Evolutionary conservation across 495 filamentous ascomycete species (phyloP).

Genomic region (Penicillium mononematosum): DNA sequence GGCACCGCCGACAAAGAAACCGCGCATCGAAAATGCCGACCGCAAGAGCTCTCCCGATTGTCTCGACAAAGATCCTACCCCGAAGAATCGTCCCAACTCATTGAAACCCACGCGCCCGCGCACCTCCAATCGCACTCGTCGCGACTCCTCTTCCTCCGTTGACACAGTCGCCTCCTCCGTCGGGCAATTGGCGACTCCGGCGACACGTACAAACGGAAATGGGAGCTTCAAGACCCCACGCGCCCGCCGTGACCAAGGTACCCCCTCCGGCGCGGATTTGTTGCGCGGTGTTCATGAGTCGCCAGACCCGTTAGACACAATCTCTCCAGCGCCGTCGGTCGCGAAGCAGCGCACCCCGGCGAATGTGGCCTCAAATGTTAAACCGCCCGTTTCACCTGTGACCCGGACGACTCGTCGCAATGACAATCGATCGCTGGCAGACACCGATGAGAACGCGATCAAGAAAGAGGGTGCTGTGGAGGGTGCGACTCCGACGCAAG

Average conservation of each 20-base stretch:
- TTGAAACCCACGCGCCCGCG: constrained; percentile 25
- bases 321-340: constrained; percentile 28
- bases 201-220: constrained; percentile 26
- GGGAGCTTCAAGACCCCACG: constrained; percentile 17
- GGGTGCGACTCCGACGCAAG: constrained; percentile 6
- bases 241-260: constrained; percentile 14
- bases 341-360: constrained; percentile 16
- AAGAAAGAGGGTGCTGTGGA: neutral
- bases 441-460: neutral
- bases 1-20: constrained; percentile 32
- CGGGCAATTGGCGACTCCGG: constrained; percentile 20
- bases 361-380: constrained; percentile 10
- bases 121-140: constrained; percentile 21
- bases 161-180: constrained; percentile 21
- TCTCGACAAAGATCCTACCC: constrained; percentile 29
- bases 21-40: constrained; percentile 27
- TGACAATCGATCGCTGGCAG: constrained; percentile 13
- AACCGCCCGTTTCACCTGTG: constrained; percentile 12
- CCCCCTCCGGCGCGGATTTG: constrained; percentile 14
- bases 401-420: constrained; percentile 19
- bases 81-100: constrained; percentile 23
- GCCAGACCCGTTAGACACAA: constrained; percentile 44
- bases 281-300: constrained; percentile 27
- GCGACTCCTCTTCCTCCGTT: constrained; percentile 20
- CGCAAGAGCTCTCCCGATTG: constrained; percentile 44